Evolutionary conservation across 441 rosid genomes (phyloP), one percentile per base, ranked within the genome.

Genomic region (Daphne laureola): DNA sequence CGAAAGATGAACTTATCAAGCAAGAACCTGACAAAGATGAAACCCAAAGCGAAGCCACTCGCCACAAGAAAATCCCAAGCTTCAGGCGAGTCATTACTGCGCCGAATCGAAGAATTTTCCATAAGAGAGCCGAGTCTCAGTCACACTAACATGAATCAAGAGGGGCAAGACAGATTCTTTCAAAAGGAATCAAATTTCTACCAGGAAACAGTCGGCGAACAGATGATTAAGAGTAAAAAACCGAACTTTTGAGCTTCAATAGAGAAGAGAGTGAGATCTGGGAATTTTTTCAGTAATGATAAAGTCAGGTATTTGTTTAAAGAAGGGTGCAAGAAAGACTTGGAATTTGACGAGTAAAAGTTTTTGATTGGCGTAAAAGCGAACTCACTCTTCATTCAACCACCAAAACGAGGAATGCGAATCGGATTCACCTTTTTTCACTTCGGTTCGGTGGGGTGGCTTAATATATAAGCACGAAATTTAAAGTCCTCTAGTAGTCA

Each of bases 1-100:
- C 79, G 90, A 74, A 83, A 92, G 70, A 89, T 54, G 81, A 72
- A 84, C 75, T 70, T 78, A 68, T 92, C 96, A 43, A 89, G 77
- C 50, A 83, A 45, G 71, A 77, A 82, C 53, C 96, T 72, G 47
- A 75, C 73, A 41, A 64, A 72, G 56, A 80, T 69, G 75, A 84
- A 83, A 49, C 72, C 66, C 36, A 78, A 53, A 43, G 92, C 87
- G 76, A 89, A 89, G 72, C 53, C 68, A 36, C 86, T 26, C 17
- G 90, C 81, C 55, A 65, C 17, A 63, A 79, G 53, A 54, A 81
- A 79, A 75, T 87, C 74, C 78, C 67, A 76, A 13, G 61, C 65
- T 14, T 61, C 59, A 5, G 79, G 71, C 23, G 70, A 68, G 54
- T 62, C 74, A 65, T 49, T 67, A 49, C 46, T 54, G 55, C 68